A percentile compares a stretch with the other conserved stretches of the same genome.
Conservation (phyloP, 345 rosid genomes). For the Eucalyptus polybractea region DNA sequence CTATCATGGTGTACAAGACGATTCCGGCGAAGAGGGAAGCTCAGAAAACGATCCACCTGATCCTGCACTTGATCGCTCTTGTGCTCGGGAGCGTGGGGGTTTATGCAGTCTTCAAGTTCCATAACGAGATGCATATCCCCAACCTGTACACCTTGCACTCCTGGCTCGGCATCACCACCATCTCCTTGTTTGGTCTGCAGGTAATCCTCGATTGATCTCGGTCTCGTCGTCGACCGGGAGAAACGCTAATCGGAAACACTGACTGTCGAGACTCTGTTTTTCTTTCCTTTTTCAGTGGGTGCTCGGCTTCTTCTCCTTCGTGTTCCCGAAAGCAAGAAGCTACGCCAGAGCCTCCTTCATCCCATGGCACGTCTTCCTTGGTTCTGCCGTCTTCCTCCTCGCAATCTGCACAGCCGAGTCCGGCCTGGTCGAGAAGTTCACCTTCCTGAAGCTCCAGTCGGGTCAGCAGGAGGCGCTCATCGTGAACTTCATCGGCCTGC, state of each 20-base stretch:
- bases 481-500: conserved; percentile 32
- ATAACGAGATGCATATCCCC: conserved; percentile 1
- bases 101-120: conserved; percentile 23
- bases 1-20: conserved; percentile 41
- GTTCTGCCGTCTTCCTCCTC: conserved; percentile 20
- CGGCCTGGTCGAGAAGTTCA: conserved; percentile 18
- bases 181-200: conserved; percentile 36
- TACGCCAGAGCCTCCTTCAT: conserved; percentile 10
- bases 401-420: conserved; percentile 29
- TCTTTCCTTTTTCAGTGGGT: conserved; percentile 14
- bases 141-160: conserved; percentile 28
- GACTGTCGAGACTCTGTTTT: neutral
- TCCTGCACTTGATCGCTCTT: conserved; percentile 25
- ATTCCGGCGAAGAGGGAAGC: conserved; percentile 11
- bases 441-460: neutral
- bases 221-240: neutral
- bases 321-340: conserved; percentile 20
- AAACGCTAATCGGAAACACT: neutral
- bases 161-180: conserved; percentile 44
- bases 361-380: conserved; percentile 42
- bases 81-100: conserved; percentile 25
- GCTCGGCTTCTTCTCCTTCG: conserved; percentile 24
- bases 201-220: neutral
- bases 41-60: conserved; percentile 15
- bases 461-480: conserved; percentile 30